Conservation (phyloP, 2,329 filamentous ascomycete genomes). For the Colletotrichum australisinense region DNA sequence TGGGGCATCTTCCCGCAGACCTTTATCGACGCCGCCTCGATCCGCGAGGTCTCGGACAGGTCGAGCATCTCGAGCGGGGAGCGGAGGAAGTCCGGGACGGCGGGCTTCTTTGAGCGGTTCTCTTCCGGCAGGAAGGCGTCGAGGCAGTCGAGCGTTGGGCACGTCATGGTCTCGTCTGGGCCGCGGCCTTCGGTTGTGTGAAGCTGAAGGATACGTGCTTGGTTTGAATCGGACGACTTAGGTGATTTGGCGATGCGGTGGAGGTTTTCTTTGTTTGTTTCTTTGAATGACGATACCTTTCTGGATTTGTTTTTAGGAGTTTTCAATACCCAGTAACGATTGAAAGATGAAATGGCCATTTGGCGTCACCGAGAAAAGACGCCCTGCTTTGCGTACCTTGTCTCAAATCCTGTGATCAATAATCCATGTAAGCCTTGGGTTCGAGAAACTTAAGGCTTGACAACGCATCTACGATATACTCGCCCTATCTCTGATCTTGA, state of each 20-base stretch:
- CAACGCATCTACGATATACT: too few species aligned
- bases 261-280: background rate
- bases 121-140: constrained; percentile 44
- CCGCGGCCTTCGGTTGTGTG: constrained; percentile 18
- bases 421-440: too few species aligned
- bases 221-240: background rate
- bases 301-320: background rate
- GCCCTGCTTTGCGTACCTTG: too few species aligned
- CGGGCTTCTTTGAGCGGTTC: constrained; percentile 49
- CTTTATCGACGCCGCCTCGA: constrained; percentile 58
- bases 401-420: too few species aligned
- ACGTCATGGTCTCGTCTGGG: constrained; percentile 27
- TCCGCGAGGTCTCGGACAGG: constrained; percentile 50
- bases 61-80: constrained; percentile 49
- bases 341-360: background rate
- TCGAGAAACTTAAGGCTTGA: too few species aligned
- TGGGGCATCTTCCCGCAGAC: constrained; percentile 65
- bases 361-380: too few species aligned
- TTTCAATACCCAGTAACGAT: background rate
- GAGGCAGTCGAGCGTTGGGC: constrained; percentile 45
- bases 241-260: background rate
- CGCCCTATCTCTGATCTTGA: too few species aligned
- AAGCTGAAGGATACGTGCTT: background rate
- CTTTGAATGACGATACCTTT: background rate
- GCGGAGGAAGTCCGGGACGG: constrained; percentile 43